phyloP scores from a whole-genome alignment of 2,329 filamentous ascomycete species.

The Neocatenulostroma microsporum region DNA sequence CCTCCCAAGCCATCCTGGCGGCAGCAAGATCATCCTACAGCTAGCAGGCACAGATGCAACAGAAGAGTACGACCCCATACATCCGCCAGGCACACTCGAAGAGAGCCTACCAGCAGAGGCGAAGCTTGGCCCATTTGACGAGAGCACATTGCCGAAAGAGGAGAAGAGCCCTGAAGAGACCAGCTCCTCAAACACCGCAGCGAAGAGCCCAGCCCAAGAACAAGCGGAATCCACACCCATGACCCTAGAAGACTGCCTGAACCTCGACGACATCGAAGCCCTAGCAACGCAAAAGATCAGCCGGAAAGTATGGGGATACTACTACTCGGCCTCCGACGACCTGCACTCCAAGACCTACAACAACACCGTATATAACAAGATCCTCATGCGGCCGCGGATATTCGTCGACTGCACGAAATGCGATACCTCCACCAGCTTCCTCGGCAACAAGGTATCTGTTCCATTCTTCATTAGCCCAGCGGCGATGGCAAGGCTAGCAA shows the following conservation, averaged over 20 bases:
- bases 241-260: slow-evolving; percentile 63
- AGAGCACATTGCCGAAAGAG: slow-evolving; percentile 53
- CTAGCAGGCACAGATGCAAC: slow-evolving; percentile 87
- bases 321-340: slow-evolving; percentile 84
- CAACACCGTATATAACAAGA: slow-evolving; percentile 68
- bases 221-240: slow-evolving; percentile 29
- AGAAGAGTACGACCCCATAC: slow-evolving; percentile 89
- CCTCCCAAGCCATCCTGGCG: slow-evolving; percentile 78
- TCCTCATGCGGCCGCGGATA: slow-evolving; percentile 77
- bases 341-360: slow-evolving; percentile 72
- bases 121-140: slow-evolving; percentile 68
- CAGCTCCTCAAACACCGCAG: slow-evolving; percentile 14
- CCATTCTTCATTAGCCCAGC: slow-evolving; percentile 81
- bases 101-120: slow-evolving; percentile 69
- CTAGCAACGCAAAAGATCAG: slow-evolving; percentile 72
- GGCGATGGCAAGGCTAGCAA: slow-evolving; percentile 80
- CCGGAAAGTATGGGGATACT: slow-evolving; percentile 87
- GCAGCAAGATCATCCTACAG: slow-evolving; percentile 77
- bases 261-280: slow-evolving; percentile 81
- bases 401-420: slow-evolving; percentile 79
- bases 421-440: slow-evolving; percentile 66
- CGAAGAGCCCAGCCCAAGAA: slow-evolving; percentile 6
- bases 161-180: slow-evolving; percentile 38
- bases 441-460: slow-evolving; percentile 64
- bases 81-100: slow-evolving; percentile 86